Conservation (phyloP, 2,329 filamentous ascomycete genomes). For the Hypomyces perniciosus region DNA sequence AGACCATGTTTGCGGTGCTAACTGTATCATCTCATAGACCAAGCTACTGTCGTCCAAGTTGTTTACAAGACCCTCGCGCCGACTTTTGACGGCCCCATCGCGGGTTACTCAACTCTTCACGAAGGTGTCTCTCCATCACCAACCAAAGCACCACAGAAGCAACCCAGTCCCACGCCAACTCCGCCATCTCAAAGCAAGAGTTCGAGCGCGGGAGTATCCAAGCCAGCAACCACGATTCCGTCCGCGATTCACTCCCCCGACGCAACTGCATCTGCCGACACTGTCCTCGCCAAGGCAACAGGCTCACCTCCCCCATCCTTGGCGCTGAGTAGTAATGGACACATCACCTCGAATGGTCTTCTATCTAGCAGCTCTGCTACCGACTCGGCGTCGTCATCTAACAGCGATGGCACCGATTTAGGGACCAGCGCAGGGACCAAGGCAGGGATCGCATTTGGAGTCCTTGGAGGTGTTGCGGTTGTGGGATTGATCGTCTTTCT, state of each 20-base stretch:
- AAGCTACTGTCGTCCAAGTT: constrained; percentile 28
- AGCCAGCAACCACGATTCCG: neutral
- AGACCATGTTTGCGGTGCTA: neutral
- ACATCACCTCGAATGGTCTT: constrained; percentile 14
- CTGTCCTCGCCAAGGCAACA: constrained; percentile 27
- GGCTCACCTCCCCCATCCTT: constrained; percentile 15
- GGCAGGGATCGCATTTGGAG: constrained; percentile 80
- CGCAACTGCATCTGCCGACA: constrained; percentile 19
- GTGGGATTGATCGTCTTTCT: constrained; percentile 66
- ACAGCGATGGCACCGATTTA: constrained; percentile 1
- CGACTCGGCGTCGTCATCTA: constrained; percentile 12
- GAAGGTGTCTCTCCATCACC: constrained; percentile 12
- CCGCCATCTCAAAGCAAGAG: constrained; percentile 4
- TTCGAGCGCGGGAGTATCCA: neutral
- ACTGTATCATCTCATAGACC: neutral
- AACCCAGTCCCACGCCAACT: constrained; percentile 9
- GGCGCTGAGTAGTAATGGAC: constrained; percentile 10
- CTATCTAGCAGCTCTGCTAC: constrained; percentile 19
- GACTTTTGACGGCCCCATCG: constrained; percentile 38
- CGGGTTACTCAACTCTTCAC: constrained; percentile 34
- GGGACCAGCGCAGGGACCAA: constrained; percentile 44
- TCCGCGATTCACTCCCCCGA: constrained; percentile 9
- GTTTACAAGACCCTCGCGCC: constrained; percentile 37
- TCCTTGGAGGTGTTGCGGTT: constrained; percentile 62
- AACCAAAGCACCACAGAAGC: constrained; percentile 13